phyloP scores from a whole-genome alignment of 163 green algal genomes.

The Volvox carteri region DNA sequence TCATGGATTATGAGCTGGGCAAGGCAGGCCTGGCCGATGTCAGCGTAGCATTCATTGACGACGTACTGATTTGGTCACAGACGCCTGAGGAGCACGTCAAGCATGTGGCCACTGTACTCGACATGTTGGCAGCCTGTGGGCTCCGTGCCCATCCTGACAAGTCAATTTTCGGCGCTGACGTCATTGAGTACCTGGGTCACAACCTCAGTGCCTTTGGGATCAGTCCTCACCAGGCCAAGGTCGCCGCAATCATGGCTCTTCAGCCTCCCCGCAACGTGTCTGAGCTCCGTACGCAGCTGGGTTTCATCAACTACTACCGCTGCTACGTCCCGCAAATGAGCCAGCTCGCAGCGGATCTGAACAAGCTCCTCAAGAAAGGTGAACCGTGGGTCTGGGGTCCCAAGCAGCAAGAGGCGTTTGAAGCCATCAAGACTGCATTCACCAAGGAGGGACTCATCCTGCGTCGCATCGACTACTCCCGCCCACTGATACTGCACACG shows the following conservation, averaged over 20 bases:
- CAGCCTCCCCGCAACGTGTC: constrained; percentile 35
- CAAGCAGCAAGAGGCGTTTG: constrained; percentile 7
- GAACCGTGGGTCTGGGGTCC: constrained; percentile 12
- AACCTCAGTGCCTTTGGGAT: constrained; percentile 15
- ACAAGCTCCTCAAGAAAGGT: constrained; percentile 41
- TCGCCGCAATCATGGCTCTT: constrained; percentile 32
- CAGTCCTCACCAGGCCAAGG: constrained; percentile 38
- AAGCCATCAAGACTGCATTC: constrained; percentile 32
- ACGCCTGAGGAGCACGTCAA: constrained; percentile 49
- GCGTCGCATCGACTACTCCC: constrained; percentile 19
- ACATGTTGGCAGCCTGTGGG: background rate
- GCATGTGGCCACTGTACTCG: constrained; percentile 51
- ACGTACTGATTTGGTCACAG: constrained; percentile 6
- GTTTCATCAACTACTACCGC: constrained; percentile 55
- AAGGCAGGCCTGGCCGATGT: background rate
- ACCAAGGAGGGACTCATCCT: constrained; percentile 8
- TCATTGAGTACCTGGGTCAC: constrained; percentile 43
- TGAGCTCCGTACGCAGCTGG: constrained; percentile 28
- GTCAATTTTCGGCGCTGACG: constrained; percentile 24
- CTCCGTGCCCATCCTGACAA: constrained; percentile 48
- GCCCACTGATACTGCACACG: constrained; percentile 56
- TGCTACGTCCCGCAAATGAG: constrained; percentile 41
- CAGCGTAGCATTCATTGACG: constrained; percentile 16
- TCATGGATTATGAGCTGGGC: constrained; percentile 44
- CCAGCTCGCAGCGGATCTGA: background rate